Evolutionary conservation across 805 yeast genomes (phyloP).

Genomic region (Peterozyma toletana): DNA sequence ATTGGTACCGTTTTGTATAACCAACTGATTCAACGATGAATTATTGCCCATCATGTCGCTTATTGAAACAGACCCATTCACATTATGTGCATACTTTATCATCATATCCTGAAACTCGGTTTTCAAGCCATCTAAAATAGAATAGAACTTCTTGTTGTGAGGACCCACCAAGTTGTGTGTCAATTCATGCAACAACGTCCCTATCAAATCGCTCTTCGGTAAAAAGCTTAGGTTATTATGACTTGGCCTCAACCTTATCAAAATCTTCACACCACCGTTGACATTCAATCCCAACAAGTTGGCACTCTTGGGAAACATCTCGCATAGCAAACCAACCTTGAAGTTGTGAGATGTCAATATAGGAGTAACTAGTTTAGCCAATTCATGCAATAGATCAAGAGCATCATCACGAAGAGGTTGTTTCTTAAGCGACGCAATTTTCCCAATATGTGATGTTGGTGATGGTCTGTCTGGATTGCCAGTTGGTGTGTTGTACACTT

Average conservation of each 20-base stretch:
- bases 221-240: slow-evolving; percentile 44
- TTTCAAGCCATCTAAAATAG: slow-evolving; percentile 53
- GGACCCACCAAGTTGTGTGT: slow-evolving; percentile 78
- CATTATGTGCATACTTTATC: slow-evolving; percentile 30
- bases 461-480: slow-evolving; percentile 15
- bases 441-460: slow-evolving; percentile 23
- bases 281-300: slow-evolving; percentile 75
- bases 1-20: slow-evolving; percentile 20
- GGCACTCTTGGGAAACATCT: slow-evolving; percentile 70
- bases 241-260: slow-evolving; percentile 61
- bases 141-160: slow-evolving; percentile 69
- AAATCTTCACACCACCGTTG: slow-evolving; percentile 66
- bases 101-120: slow-evolving; percentile 39
- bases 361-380: slow-evolving; percentile 70
- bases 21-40: slow-evolving; percentile 9
- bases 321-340: slow-evolving; percentile 63
- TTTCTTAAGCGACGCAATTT: slow-evolving; percentile 39
- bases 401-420: slow-evolving; percentile 41
- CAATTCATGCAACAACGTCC: slow-evolving; percentile 84
- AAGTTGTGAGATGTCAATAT: slow-evolving; percentile 63
- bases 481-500: slow-evolving; percentile 6
- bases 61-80: slow-evolving; percentile 42
- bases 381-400: slow-evolving; percentile 51
- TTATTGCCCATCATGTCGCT: slow-evolving; percentile 38
- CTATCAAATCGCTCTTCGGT: slow-evolving; percentile 60